Evolutionary conservation across 1,284 basidiomycete genomes (phyloP), one percentile per base, ranked within the genome.

Genomic region (Cutaneotrichosporon sp.): DNA sequence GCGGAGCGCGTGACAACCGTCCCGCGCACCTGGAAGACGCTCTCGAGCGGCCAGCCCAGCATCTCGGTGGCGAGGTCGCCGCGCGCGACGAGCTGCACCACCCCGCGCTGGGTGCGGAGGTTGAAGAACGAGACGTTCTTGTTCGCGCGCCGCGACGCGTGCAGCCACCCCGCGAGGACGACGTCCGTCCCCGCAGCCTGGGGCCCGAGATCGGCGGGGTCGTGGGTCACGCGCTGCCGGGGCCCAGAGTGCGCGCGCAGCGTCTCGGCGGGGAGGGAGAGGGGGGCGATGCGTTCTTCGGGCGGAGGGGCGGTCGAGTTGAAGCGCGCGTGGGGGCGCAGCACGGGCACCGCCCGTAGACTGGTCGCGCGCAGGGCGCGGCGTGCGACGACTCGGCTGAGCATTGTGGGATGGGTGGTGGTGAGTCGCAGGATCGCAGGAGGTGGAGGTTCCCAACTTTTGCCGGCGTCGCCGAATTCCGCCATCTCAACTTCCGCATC

Each of bases 121-220:
- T 87, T 88, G 69, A 79, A 78, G 66, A 79, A 79, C 65, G 74
- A 70, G 7, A 79, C 70, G 22, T 67, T 72, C 33, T 73, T 75
- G 8, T 72, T 75, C 8, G 75, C 75, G 58, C 75, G 69, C 34
- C 75, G 76, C 3, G 79, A 88, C 87, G 81, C 93, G 92, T 55
- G 89, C 88, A 72, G 91, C 74, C 88, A 90, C 29, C 91, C 91
- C 16, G 87, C 82, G 56, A 94, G 81, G 64, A 87, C 81, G 67
- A 92, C 88, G 57, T 72, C 74, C 42, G 81, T 72, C 63, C 87
- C 88, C 54, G 81, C 84, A 74, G 88, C 81, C 24, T 73, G 69
- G 52, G 82, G 73, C 62, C 82, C 79, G 62, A 92, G 82, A 13
- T 84, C 80, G 50, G 85, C 86, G 71, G 88, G 89, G 49, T 77